These are phyloP conservation scores for Dryas alaskensis DNA, from an alignment of 306 rosid genomes.

Conservation along the genomic window DNA sequence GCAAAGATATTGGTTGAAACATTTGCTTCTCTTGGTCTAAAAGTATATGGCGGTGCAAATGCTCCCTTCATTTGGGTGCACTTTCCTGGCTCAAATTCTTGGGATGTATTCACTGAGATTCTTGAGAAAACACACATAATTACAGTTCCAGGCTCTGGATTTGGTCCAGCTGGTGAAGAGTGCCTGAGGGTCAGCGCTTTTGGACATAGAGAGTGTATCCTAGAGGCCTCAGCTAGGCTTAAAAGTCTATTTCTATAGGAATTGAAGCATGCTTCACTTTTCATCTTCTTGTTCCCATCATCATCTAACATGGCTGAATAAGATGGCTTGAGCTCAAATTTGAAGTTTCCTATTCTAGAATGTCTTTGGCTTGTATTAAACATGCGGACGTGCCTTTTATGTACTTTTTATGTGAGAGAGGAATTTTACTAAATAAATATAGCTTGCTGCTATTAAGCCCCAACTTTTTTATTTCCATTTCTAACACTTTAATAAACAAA, in stretches of 20 bases:
- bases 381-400: no score
- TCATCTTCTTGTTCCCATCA: background rate
- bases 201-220: slow-evolving; percentile 47
- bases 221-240: slow-evolving; percentile 55
- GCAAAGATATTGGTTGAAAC: slow-evolving; percentile 57
- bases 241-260: slow-evolving; percentile 29
- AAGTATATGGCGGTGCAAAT: slow-evolving; percentile 57
- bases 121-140: slow-evolving; percentile 66
- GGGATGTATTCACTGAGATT: slow-evolving; percentile 57
- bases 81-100: slow-evolving; percentile 66
- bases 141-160: slow-evolving; percentile 63
- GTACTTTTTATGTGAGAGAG: no score
- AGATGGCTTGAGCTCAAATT: background rate
- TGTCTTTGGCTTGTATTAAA: background rate
- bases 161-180: slow-evolving; percentile 68
- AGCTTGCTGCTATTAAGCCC: no score
- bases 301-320: background rate
- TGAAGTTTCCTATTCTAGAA: background rate
- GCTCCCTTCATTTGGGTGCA: slow-evolving; percentile 77
- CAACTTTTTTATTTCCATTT: no score
- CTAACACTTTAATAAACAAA: no score
- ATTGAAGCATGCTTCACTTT: background rate
- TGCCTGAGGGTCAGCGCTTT: slow-evolving; percentile 54
- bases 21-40: slow-evolving; percentile 53
- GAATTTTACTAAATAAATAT: no score